Percentiles rank a stretch among this genome's conserved stretches.
These are phyloP conservation scores for Reutealis trisperma DNA, from an alignment of 345 rosid genomes.

Conservation along the genomic window DNA sequence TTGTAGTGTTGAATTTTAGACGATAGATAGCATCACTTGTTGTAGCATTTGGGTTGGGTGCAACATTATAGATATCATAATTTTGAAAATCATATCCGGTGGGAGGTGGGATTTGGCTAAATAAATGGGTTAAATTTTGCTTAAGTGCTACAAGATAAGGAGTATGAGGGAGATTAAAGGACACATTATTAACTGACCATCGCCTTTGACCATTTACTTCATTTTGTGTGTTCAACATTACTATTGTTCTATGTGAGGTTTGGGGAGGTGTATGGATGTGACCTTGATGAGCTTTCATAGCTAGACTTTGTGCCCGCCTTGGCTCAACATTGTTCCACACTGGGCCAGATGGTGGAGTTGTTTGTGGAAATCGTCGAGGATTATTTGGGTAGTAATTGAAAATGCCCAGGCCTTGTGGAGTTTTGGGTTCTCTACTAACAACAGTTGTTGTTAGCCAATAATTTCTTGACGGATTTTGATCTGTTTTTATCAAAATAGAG, in stretches of 20 bases:
- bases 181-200: constrained; percentile 74
- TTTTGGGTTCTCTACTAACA: constrained; percentile 47
- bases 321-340: constrained; percentile 41
- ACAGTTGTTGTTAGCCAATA: constrained; percentile 66
- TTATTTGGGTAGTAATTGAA: constrained; percentile 63
- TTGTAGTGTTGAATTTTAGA: constrained; percentile 50
- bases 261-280: constrained; percentile 44
- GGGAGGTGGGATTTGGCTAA: constrained; percentile 51
- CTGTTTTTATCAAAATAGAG: constrained; percentile 58
- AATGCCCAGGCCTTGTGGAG: constrained; percentile 53
- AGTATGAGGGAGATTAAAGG: constrained; percentile 51
- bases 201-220: constrained; percentile 27
- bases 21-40: constrained; percentile 44
- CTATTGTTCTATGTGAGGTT: constrained; percentile 46
- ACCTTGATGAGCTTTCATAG: constrained; percentile 52
- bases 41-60: constrained; percentile 42
- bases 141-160: constrained; percentile 64
- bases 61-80: constrained; percentile 16
- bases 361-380: constrained; percentile 44
- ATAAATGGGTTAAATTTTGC: constrained; percentile 38
- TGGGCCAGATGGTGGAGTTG: constrained; percentile 44
- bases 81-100: constrained; percentile 28
- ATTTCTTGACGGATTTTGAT: constrained; percentile 56
- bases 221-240: constrained; percentile 66
- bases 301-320: constrained; percentile 51